Conservation (phyloP, 305 asterid genomes). For the Fraxinus ornus region DNA sequence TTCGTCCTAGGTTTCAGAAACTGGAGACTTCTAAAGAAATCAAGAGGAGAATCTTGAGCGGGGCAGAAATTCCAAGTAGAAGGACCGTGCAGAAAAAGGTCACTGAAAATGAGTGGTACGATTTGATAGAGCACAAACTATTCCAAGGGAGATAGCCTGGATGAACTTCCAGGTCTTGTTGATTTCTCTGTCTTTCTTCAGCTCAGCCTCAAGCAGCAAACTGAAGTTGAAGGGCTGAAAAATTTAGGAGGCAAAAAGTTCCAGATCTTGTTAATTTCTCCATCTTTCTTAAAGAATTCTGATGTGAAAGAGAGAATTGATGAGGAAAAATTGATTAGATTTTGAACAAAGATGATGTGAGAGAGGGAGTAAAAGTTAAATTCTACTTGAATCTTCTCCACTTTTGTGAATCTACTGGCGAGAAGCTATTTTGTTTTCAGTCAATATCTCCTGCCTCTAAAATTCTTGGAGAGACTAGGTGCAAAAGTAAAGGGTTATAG, state of each 20-base stretch:
- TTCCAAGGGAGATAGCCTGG: conserved; percentile 18
- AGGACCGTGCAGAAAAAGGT: conserved; percentile 4
- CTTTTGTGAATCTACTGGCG: background rate
- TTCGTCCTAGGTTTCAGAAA: conserved; percentile 24
- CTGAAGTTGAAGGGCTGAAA: conserved; percentile 50
- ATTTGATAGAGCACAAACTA: conserved; percentile 60
- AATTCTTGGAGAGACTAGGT: conserved; percentile 26
- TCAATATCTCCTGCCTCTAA: conserved; percentile 29
- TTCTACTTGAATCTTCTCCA: conserved; percentile 21
- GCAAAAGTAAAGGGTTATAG: background rate
- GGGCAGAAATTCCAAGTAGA: background rate
- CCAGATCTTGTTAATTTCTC: background rate
- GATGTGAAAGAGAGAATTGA: conserved; percentile 10
- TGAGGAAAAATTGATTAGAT: background rate
- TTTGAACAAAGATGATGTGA: conserved; percentile 15
- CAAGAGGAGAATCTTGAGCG: conserved; percentile 21
- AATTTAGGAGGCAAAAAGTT: conserved; percentile 20
- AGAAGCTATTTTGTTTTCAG: conserved; percentile 29
- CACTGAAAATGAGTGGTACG: conserved; percentile 62
- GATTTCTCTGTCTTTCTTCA: conserved; percentile 73
- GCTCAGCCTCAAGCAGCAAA: conserved; percentile 54
- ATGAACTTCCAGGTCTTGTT: conserved; percentile 25
- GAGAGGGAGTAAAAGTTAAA: conserved; percentile 26
- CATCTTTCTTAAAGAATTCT: conserved; percentile 12
- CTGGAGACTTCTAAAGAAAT: conserved; percentile 13